A percentile compares a stretch with the other conserved stretches of the same genome.
phyloP scores from a whole-genome alignment of 2,329 filamentous ascomycete genomes.

The Nemania sp. region DNA sequence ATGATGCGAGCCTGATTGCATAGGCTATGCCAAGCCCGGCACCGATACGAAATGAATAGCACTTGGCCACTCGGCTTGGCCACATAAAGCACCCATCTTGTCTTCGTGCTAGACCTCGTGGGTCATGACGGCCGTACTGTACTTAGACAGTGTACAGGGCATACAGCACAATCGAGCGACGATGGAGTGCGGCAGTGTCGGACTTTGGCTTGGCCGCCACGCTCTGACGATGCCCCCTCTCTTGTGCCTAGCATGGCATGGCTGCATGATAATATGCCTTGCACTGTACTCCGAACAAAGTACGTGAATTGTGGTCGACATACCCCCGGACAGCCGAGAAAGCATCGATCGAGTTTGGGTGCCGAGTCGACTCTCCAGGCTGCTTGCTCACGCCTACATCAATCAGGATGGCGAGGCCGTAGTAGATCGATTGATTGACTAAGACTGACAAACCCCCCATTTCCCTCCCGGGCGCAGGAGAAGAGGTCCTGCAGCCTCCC shows the following conservation, averaged over 20 bases:
- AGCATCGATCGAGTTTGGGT: not conserved
- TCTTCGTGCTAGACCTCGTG: not conserved
- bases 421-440: too few species aligned
- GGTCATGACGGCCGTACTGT: not conserved
- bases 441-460: too few species aligned
- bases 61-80: constrained; percentile 1
- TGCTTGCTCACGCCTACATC: not conserved
- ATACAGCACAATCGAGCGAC: not conserved
- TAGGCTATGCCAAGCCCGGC: constrained; percentile 16
- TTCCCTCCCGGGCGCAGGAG: not conserved
- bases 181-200: not conserved
- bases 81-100: not conserved
- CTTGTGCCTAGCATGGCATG: not conserved
- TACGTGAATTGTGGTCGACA: too few species aligned
- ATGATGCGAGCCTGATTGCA: too few species aligned
- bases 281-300: not conserved
- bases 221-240: not conserved
- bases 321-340: not conserved
- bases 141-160: not conserved
- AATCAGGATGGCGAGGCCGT: not conserved
- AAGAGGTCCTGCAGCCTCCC: constrained; percentile 4
- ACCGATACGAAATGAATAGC: constrained; percentile 9
- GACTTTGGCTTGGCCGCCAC: constrained; percentile 5
- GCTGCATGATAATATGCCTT: not conserved
- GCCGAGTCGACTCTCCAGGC: not conserved